phyloP scores from a whole-genome alignment of 179 eudicot species.

The Heliamphora pulchella region DNA sequence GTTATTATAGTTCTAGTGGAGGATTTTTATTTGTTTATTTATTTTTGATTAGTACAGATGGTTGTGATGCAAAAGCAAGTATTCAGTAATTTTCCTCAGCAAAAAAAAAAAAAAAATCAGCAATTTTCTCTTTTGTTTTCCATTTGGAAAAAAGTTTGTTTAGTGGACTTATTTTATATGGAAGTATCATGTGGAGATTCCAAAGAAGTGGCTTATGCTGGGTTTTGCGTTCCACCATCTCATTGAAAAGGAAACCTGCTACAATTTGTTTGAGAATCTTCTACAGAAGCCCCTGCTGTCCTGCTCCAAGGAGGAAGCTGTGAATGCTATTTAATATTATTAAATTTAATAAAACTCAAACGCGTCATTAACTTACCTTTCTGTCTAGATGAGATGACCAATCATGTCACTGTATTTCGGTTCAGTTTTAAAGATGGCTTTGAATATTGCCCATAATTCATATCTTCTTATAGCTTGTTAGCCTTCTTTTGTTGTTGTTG shows the following conservation, averaged over 20 bases:
- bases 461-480: not conserved
- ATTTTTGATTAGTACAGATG: not conserved
- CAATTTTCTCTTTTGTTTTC: not conserved
- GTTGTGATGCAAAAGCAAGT: too few relatives aligned
- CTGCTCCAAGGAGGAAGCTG: not conserved
- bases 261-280: not conserved
- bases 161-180: not conserved
- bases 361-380: not conserved
- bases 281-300: not conserved
- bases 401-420: not conserved
- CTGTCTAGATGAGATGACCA: not conserved
- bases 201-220: not conserved
- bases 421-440: not conserved
- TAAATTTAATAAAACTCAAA: not conserved
- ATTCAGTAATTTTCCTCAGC: not conserved
- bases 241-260: not conserved
- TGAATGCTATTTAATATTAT: not conserved
- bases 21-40: too few relatives aligned
- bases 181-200: not conserved
- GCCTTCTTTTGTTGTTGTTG: constrained; percentile 16
- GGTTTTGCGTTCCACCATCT: not conserved
- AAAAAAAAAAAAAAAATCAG: too few relatives aligned
- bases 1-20: too few relatives aligned
- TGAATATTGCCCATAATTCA: not conserved
- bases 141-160: not conserved